Base-by-base conservation (phyloP, 2,329 filamentous ascomycete species). In the Fusarium duplospermum region DNA sequence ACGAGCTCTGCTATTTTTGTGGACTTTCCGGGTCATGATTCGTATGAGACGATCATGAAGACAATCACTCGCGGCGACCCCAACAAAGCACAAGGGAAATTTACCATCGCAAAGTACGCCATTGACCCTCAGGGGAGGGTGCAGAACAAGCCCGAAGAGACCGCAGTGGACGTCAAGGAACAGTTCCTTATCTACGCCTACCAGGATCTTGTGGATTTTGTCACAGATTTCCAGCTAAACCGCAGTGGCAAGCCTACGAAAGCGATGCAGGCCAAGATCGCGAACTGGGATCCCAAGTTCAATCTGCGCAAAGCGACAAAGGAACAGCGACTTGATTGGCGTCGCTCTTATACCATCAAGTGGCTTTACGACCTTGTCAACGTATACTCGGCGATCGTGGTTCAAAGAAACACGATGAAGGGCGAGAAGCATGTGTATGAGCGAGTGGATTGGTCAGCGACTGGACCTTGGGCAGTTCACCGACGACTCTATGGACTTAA, bases 281-380 rank as follows among this genome's bases (percentile, higher is more conserved):
- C 69, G 0, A 70, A 82, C 35, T 88, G 85, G 87, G 75, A 86
- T 61, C 85, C 85, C 8, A 70, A 75, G 2, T 77, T 86, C 14
- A 71, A 87, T 64, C 76, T 87, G 8, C 70, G 78, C 61, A 52
- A 56, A 2, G 83, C 83, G 0, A 85, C 76, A n/a, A 76, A 82
- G 11, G 76, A 83, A 6, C 74, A 87, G 59, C 77, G 84, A 24
- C 42, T 86, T 4, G 77, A 81, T 10, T 89, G 87, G 87, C 85
- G 87, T 8, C 83, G 85, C 2, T 72, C 77, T 0, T 88, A 87
- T 62, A 87, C 84, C 2, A 86, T 89, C 68, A 87, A 85, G 67
- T 88, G 86, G 86, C 81, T 89, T 0, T 88, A 88, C 67, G 86
- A 88, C 63, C 72, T 89, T 7, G 84, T 88, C 71, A 88, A 87